Conservation (phyloP, 306 rosid species). For the Castanea mollissima region DNA sequence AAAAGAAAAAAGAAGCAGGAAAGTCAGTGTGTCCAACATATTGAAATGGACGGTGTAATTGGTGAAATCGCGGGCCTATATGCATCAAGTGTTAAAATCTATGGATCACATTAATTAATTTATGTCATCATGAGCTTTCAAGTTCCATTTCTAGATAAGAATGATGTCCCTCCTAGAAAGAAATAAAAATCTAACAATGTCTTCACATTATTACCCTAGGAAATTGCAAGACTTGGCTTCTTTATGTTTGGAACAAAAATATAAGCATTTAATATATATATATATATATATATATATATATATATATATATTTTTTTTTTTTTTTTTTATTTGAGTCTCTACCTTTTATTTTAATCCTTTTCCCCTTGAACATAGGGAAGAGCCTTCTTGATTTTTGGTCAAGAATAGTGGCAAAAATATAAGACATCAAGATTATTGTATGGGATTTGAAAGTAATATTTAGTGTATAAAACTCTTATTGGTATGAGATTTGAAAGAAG, state of each 20-base stretch:
- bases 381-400: too few relatives aligned
- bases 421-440: too few relatives aligned
- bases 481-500: too few relatives aligned
- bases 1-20: neutral
- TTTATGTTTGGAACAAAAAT: slow-evolving; percentile 9
- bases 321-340: neutral
- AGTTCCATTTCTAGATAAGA: slow-evolving; percentile 21
- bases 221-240: slow-evolving; percentile 26
- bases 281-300: too few relatives aligned
- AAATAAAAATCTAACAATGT: slow-evolving; percentile 9
- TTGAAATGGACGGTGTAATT: slow-evolving; percentile 32
- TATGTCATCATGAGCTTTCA: slow-evolving; percentile 29
- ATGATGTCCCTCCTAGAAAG: slow-evolving; percentile 8
- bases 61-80: slow-evolving; percentile 27
- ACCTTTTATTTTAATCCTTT: neutral
- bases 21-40: slow-evolving; percentile 35
- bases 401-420: too few relatives aligned
- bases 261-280: neutral
- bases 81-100: slow-evolving; percentile 18
- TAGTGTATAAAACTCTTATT: too few relatives aligned
- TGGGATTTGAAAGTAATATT: too few relatives aligned
- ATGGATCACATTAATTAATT: neutral
- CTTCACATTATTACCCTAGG: slow-evolving; percentile 23
- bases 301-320: too few relatives aligned
- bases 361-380: too few relatives aligned